phyloP scores from a whole-genome alignment of 1,284 basidiomycete genomes.

The Leccinum griseonigrum region DNA sequence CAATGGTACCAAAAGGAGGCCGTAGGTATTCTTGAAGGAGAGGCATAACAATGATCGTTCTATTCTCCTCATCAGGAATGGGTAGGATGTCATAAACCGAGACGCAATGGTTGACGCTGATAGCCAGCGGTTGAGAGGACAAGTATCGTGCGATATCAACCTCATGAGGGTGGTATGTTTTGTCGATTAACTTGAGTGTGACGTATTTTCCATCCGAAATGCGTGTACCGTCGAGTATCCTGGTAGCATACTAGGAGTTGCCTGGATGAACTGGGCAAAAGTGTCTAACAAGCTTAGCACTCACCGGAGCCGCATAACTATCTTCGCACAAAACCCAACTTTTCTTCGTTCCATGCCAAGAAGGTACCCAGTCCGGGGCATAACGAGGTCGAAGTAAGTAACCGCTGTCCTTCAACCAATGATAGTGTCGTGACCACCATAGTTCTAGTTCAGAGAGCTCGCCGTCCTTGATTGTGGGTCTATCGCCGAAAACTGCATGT shows the following conservation, averaged over 20 bases:
- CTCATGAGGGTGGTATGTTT: slow-evolving; percentile 22
- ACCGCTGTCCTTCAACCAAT: slow-evolving; percentile 33
- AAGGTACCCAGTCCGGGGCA: slow-evolving; percentile 35
- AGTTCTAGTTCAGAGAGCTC: slow-evolving; percentile 8
- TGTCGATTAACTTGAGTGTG: slow-evolving; percentile 31
- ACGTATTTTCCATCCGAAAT: slow-evolving; percentile 29
- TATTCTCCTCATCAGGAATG: slow-evolving; percentile 14
- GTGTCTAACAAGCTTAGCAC: neutral
- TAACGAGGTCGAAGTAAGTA: slow-evolving; percentile 37
- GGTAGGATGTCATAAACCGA: slow-evolving; percentile 31
- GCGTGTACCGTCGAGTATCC: slow-evolving; percentile 21
- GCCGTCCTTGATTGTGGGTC: neutral
- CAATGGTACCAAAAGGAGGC: slow-evolving; percentile 31
- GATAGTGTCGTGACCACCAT: slow-evolving; percentile 33
- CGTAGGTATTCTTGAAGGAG: slow-evolving; percentile 22
- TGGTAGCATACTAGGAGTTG: neutral
- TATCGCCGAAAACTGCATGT: neutral
- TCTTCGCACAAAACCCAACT: slow-evolving; percentile 26
- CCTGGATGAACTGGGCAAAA: neutral
- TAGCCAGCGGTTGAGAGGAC: slow-evolving; percentile 13
- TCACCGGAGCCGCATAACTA: slow-evolving; percentile 4
- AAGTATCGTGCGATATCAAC: slow-evolving; percentile 25
- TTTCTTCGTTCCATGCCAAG: slow-evolving; percentile 28
- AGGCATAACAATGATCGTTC: slow-evolving; percentile 32
- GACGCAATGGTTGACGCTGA: slow-evolving; percentile 34